These are phyloP conservation scores for Pseudocercospora pini-densiflorae DNA, from an alignment of 2,329 filamentous ascomycete species.

Conservation along the genomic window DNA sequence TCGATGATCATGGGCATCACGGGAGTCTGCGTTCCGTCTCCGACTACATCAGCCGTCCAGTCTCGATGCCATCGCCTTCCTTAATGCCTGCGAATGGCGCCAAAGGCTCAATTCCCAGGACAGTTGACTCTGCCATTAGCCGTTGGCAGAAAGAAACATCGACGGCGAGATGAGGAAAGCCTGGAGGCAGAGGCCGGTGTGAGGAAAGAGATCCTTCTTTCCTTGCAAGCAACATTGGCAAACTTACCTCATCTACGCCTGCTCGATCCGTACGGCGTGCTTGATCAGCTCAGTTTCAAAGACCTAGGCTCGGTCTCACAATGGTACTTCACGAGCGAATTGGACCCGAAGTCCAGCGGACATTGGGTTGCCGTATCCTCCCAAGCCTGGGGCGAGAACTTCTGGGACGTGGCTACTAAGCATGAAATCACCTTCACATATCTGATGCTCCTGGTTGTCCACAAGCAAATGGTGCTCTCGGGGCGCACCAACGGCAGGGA, in stretches of 20 bases:
- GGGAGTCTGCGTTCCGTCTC: neutral
- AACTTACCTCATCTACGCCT: conserved; percentile 2
- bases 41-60: neutral
- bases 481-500: neutral
- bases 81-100: neutral
- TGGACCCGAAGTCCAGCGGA: neutral
- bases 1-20: neutral
- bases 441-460: conserved; percentile 9
- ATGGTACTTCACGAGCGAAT: conserved; percentile 14
- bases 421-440: conserved; percentile 7
- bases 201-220: neutral
- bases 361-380: conserved; percentile 1
- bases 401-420: conserved; percentile 7
- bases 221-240: neutral
- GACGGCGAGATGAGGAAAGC: neutral
- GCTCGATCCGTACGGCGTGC: conserved; percentile 5
- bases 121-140: neutral
- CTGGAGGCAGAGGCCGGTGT: neutral
- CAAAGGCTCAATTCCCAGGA: neutral
- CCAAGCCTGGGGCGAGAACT: conserved; percentile 12
- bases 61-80: neutral
- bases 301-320: conserved; percentile 9
- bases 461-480: conserved; percentile 12
- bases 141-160: neutral
- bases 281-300: neutral